A percentile compares a stretch with the other conserved stretches of the same genome.
Evolutionary conservation across 2,329 filamentous ascomycete species (phyloP).

Genomic region (Cercospora sp.): DNA sequence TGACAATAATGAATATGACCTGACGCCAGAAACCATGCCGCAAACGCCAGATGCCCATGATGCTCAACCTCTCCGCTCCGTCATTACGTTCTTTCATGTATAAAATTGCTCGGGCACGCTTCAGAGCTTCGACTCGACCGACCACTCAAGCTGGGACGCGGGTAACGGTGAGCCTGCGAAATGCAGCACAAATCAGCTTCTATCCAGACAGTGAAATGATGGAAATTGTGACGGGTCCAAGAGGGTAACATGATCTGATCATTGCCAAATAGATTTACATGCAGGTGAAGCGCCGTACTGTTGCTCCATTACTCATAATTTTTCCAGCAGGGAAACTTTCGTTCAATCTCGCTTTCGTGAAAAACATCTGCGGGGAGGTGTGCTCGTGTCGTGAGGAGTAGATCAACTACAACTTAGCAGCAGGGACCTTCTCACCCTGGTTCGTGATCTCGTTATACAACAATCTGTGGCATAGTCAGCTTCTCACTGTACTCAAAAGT

Average conservation of each 20-base stretch:
- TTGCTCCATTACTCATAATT: neutral
- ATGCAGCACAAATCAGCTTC: neutral
- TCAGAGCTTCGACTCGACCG: neutral
- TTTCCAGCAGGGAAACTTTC: neutral
- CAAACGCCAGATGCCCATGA: neutral
- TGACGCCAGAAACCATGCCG: neutral
- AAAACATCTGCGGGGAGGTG: neutral
- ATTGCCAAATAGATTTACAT: neutral
- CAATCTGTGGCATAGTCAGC: slow-evolving; percentile 54
- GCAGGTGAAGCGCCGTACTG: slow-evolving; percentile 3
- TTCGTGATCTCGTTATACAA: slow-evolving; percentile 87
- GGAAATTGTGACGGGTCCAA: neutral
- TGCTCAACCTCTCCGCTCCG: neutral
- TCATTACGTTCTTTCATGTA: neutral
- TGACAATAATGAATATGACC: neutral
- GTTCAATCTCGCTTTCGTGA: slow-evolving; percentile 1
- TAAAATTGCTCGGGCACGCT: neutral
- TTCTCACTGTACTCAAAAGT: neutral
- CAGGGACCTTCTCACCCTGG: slow-evolving; percentile 63
- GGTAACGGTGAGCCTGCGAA: neutral
- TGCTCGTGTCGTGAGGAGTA: neutral
- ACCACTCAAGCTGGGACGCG: slow-evolving; percentile 5
- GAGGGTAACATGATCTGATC: neutral
- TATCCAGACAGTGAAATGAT: neutral
- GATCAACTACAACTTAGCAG: slow-evolving; percentile 44